Evolutionary conservation across 164 flowering plant genomes (phyloP).

Genomic region (Houttuynia cordata): DNA sequence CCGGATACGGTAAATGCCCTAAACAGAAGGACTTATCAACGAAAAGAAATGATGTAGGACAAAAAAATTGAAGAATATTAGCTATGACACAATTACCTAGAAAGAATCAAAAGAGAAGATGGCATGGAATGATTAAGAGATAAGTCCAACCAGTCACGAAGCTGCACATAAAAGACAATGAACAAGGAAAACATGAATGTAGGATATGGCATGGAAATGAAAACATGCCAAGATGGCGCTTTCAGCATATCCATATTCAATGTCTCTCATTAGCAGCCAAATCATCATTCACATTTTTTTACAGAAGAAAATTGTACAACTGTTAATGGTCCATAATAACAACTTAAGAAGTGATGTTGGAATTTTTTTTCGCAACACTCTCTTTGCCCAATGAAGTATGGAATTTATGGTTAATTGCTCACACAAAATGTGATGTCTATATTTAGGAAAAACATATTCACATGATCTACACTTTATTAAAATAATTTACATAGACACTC

Average conservation of each 20-base stretch:
- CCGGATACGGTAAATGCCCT: constrained; percentile 91
- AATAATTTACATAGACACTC: too few species aligned
- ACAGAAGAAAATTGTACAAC: too few species aligned
- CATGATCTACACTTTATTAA: too few species aligned
- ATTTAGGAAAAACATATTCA: too few species aligned
- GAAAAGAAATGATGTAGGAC: not conserved
- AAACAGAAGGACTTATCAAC: constrained; percentile 9
- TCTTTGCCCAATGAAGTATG: too few species aligned
- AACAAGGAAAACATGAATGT: not conserved
- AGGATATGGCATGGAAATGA: not conserved
- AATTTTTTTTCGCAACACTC: too few species aligned
- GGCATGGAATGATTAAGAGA: constrained; percentile 95
- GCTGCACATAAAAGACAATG: constrained; percentile 40
- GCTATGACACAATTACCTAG: constrained; percentile 40
- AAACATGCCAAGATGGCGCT: not conserved
- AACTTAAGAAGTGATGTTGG: too few species aligned
- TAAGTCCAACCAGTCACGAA: constrained; percentile 94
- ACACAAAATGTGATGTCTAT: too few species aligned
- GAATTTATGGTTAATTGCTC: too few species aligned
- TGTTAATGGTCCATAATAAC: too few species aligned
- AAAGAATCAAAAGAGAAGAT: constrained; percentile 82
- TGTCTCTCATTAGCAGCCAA: too few species aligned
- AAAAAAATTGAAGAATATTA: not conserved
- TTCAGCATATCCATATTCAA: not conserved
- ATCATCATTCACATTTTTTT: too few species aligned